Base-by-base conservation (phyloP, 768 basidiomycete genomes). In the Mycena metata region DNA sequence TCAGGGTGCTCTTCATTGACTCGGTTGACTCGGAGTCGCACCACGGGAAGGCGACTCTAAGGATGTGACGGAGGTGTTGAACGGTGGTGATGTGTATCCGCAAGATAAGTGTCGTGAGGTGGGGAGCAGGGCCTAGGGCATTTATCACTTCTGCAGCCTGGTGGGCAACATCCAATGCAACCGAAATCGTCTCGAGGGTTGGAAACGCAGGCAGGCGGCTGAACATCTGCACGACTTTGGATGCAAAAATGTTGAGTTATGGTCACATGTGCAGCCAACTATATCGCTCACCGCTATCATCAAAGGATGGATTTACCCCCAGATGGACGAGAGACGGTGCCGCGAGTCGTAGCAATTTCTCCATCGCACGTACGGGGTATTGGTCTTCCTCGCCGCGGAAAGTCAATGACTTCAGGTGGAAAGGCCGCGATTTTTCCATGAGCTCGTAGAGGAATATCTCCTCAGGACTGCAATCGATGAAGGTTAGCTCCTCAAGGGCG, bases 401-500 rank as follows among this genome's bases (percentile, higher is more conserved):
- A 33, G 42, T 63, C 50, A 63, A 35, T 7, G 61, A 52, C 26
- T 45, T 33, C 17, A 63, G 41, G 19, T 26, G 19, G n/a, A 19
- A 21, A 9, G 61, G 61, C 23, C 12, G 50, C 19, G 39, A 63
- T 24, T 43, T 19, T 16, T 54, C 24, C 35, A 54, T 42, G 21
- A 63, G 21, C 17, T 23, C 50, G 50, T 17, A 2, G 42, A 63
- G 43, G 9, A 63, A 54, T 2, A 10, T 35, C 3, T 61, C 30
- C 12, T 23, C 3, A 11, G 3, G 19, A 26, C 30, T 15, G 33
- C 17, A 47, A 8, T 17, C 58, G 6, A 24, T 23, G 24, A 42
- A 35, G 13, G 35, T 24, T 5, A 63, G 51, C 17, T 64, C 62
- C 45, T 64, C 52, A 19, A 64, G 52, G 15, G 51, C 41, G 19